Evolutionary conservation across 2,329 filamentous ascomycete genomes (phyloP), one percentile per base, ranked within the genome.

Genomic region (Phoma sp.): DNA sequence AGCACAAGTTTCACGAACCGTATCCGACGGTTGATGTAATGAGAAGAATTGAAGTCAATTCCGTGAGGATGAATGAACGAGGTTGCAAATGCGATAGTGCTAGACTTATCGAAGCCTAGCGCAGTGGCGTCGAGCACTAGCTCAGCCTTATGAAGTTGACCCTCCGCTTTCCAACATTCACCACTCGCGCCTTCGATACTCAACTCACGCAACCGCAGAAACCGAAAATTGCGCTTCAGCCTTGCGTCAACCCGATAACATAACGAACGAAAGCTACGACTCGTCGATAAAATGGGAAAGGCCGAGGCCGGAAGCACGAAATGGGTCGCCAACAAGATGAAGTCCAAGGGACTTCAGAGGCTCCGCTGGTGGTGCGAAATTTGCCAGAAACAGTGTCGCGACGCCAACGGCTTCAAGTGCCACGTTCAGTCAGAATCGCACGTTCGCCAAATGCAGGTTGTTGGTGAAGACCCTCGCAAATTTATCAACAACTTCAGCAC

Each of bases 301-400:
- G 95, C 95, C 69, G 95, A 98, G 81, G 88, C 91, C 49, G 95
- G 95, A 61, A 91, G 88, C 52, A 92, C 89, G n/a, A 98, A 97
- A 79, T 85, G 91, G 74, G 84, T 98, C 57, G 87, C 85, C 77
- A 98, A 98, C 80, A 89, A 92, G 78, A 88, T 96, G 80, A 97
- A 96, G 78, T 85, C 86, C 60, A 72, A 72, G 43, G 71, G 70
- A 3, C 64, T 74, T 2, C 72, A 95, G 70, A 85, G 94, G 6
- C 81, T 99, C 49, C 85, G 94, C 73, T 99, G 92, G 90, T 98
- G 93, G 79, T 97, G 93, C 72, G 82, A 83, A 72, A 85, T 89
- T 6, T 97, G 93, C 79, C 84, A 91, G 71, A 82, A 85, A 55
- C 88, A 92, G 67, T 87, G 85, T 73, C 84, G 90, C 57, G 92